A percentile compares a stretch with the other conserved stretches of the same genome.
Evolutionary conservation across 2,329 filamentous ascomycete species (phyloP).

Genomic region (Cryphonectria nitschkei): DNA sequence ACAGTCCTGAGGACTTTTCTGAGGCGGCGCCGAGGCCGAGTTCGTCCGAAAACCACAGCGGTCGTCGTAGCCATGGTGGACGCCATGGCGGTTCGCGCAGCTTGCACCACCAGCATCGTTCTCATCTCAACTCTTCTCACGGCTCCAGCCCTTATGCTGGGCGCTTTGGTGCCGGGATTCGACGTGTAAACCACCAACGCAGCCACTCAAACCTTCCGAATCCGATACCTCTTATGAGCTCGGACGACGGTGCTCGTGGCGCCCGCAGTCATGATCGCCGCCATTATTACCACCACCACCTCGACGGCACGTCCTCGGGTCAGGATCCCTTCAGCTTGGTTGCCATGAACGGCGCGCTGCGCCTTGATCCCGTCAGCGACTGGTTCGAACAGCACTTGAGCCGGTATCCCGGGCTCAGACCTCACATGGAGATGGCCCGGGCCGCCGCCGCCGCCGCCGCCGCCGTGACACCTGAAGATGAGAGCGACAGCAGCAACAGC

Average conservation of each 20-base stretch:
- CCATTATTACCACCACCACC: conserved; percentile 34
- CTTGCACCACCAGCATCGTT: conserved; percentile 26
- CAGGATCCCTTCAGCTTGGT: too few relatives aligned
- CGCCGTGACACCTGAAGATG: conserved; percentile 23
- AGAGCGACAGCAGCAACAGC: not conserved
- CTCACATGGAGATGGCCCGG: too few relatives aligned
- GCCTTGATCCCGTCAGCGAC: conserved; percentile 38
- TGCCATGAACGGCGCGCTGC: too few relatives aligned
- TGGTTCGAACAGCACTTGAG: conserved; percentile 37
- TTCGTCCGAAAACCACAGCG: conserved; percentile 10
- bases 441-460: too few relatives aligned
- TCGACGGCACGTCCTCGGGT: too few relatives aligned
- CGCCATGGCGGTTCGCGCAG: conserved; percentile 31
- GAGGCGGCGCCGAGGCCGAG: conserved; percentile 31
- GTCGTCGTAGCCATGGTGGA: conserved; percentile 32
- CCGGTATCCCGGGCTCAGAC: too few relatives aligned
- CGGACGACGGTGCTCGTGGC: conserved; percentile 1
- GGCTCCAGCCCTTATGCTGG: conserved; percentile 24
- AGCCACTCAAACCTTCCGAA: too few relatives aligned
- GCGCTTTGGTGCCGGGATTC: conserved; percentile 10
- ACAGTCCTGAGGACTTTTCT: conserved; percentile 38
- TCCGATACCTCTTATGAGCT: too few relatives aligned
- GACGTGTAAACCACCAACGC: conserved; percentile 30
- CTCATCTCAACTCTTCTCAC: conserved; percentile 33
- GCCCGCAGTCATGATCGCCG: conserved; percentile 21